Evolutionary conservation across 179 eudicot genomes (phyloP), one percentile per base, ranked within the genome.

Genomic region (Camellia oleifera): DNA sequence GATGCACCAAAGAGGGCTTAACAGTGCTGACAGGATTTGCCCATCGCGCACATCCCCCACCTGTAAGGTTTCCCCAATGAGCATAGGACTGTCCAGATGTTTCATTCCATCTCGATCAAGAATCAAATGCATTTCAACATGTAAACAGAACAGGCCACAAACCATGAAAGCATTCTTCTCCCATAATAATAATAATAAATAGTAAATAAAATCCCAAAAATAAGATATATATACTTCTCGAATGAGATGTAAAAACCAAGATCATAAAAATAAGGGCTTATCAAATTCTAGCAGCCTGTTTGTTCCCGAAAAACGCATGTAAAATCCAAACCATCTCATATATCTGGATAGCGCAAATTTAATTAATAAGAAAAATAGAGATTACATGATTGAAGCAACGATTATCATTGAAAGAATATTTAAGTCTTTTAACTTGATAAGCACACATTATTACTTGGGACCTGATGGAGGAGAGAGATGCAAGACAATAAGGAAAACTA

Each of bases 391-490:
- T 48, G 23, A 62, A 48, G 57, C 32, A 1, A 26, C 45, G 70
- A 42, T 48, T 8, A 7, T 45, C 54, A 12, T 17, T 50, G 42
- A 72, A 72, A 72, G 40, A 76, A 76, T 76, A 44, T 62, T 15
- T 52, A 44, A 15, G 70, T 62, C 57, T 61, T 62, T 12, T 3
- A 60, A 61, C 75, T 72, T 42, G 23, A 54, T 56, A 69, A 66
- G 45, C 48, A 56, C 65, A 56, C 64, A 68, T 74, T 68, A 53
- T 74, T 80, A 56, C 18, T 69, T 76, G 40, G 45, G 45, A 53
- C 57, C 10, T 7, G 56, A 53, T 13, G 42, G 40, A 58, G 56
- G 69, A 76, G 26, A 67, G 12, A 67, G 12, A 57, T 18, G 77
- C 52, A 69, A 32, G 14, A 15, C 6, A 26, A 69, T 8, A 18